Evolutionary conservation across 1,139 yeast genomes (phyloP).

Genomic region (Tardiomyces blankii): DNA sequence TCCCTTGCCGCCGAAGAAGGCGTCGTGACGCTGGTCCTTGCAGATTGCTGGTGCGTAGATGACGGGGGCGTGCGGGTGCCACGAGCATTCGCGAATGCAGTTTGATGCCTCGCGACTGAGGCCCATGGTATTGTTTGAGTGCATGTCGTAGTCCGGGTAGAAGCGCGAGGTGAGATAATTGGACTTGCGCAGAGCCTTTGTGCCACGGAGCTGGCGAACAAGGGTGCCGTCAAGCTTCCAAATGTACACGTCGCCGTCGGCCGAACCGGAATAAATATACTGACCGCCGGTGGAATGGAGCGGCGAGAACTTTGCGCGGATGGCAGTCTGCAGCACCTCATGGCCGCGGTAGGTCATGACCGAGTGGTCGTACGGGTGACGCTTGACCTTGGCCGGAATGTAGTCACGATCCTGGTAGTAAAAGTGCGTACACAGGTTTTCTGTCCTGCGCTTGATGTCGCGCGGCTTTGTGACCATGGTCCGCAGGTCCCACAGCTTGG

Average conservation of each 20-base stretch:
- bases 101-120: background rate
- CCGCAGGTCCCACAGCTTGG: slow-evolving; percentile 26
- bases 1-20: slow-evolving; percentile 5
- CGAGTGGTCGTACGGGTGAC: slow-evolving; percentile 19
- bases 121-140: background rate
- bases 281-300: slow-evolving; percentile 18
- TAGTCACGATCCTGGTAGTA: slow-evolving; percentile 20
- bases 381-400: slow-evolving; percentile 12
- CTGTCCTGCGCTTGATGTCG: slow-evolving; percentile 1
- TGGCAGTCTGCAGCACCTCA: slow-evolving; percentile 20
- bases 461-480: slow-evolving; percentile 5
- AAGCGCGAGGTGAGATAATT: slow-evolving; percentile 1
- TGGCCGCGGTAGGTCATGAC: slow-evolving; percentile 25
- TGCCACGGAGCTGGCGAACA: slow-evolving; percentile 3
- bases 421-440: slow-evolving; percentile 10
- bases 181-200: background rate
- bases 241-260: slow-evolving; percentile 21
- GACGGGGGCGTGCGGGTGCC: slow-evolving; percentile 15
- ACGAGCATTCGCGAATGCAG: slow-evolving; percentile 8
- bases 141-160: background rate
- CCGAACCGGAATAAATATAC: slow-evolving; percentile 24
- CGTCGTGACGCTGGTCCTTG: slow-evolving; percentile 4
- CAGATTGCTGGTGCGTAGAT: slow-evolving; percentile 8
- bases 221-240: slow-evolving; percentile 24
- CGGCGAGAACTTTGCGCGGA: slow-evolving; percentile 26